These are phyloP conservation scores for Vigna reflexopilosa DNA, from an alignment of 306 rosid species.

Conservation along the genomic window DNA sequence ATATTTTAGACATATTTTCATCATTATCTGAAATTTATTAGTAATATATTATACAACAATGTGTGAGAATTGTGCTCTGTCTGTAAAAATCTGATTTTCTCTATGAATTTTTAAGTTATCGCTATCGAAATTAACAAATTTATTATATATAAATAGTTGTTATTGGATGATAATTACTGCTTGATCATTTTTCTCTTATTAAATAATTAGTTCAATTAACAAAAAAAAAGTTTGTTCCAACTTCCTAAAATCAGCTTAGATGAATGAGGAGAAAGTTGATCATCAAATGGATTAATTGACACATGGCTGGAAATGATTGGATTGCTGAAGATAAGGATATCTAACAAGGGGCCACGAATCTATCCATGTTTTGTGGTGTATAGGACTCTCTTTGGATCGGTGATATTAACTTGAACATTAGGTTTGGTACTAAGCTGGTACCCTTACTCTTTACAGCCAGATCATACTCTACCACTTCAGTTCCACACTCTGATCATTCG, in stretches of 20 bases:
- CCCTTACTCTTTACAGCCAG: not conserved
- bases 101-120: too few species aligned
- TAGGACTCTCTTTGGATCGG: conserved; percentile 36
- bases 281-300: conserved; percentile 51
- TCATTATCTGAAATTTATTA: not conserved
- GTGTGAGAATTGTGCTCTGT: too few species aligned
- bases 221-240: not conserved
- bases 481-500: conserved; percentile 27
- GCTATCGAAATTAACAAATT: too few species aligned
- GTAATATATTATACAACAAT: not conserved
- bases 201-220: not conserved
- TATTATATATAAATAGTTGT: too few species aligned
- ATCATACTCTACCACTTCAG: conserved; percentile 11
- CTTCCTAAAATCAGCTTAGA: not conserved
- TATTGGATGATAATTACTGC: too few species aligned
- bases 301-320: conserved; percentile 65
- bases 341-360: conserved; percentile 53
- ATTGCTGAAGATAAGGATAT: conserved; percentile 62
- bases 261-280: not conserved
- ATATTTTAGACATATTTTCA: not conserved
- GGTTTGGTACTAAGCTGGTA: not conserved
- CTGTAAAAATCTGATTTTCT: too few species aligned
- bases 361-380: conserved; percentile 68
- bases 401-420: conserved; percentile 47
- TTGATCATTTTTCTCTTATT: not conserved